Percentiles rank a stretch among this genome's conserved stretches.
These are phyloP conservation scores for Letharia columbiana DNA, from an alignment of 495 filamentous ascomycete species.

Conservation along the genomic window DNA sequence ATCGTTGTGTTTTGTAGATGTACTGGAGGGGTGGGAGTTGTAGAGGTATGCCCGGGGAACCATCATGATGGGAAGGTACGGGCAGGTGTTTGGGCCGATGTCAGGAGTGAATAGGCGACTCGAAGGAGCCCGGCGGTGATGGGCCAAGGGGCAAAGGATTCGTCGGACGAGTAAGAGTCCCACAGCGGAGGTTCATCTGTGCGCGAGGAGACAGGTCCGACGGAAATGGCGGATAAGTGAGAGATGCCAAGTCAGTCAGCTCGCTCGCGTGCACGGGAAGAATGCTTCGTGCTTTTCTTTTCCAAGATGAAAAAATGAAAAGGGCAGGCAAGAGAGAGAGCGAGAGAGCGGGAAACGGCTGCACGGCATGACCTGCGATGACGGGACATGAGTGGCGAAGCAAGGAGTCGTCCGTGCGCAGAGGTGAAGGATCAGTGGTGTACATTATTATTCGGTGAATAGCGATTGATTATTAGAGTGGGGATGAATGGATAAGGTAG, in stretches of 20 bases:
- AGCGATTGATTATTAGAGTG: too few relatives aligned
- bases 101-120: not conserved
- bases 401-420: conserved; percentile 5
- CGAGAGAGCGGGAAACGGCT: not conserved
- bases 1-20: not conserved
- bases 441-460: too few relatives aligned
- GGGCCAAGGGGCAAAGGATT: not conserved
- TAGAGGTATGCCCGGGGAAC: conserved; percentile 22
- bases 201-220: not conserved
- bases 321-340: not conserved
- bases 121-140: not conserved
- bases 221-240: not conserved
- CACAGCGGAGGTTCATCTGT: not conserved
- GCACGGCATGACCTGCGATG: not conserved
- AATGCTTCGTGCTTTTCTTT: too few relatives aligned
- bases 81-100: not conserved
- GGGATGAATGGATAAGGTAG: too few relatives aligned
- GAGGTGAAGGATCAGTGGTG: not conserved
- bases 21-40: conserved; percentile 10
- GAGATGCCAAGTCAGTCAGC: not conserved
- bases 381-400: not conserved
- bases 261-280: not conserved
- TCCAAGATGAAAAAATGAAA: not conserved
- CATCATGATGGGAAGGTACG: conserved; percentile 21
- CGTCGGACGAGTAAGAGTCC: not conserved